Evolutionary conservation across 768 basidiomycete genomes (phyloP), one percentile per base, ranked within the genome.

Genomic region (Trametes cingulata): DNA sequence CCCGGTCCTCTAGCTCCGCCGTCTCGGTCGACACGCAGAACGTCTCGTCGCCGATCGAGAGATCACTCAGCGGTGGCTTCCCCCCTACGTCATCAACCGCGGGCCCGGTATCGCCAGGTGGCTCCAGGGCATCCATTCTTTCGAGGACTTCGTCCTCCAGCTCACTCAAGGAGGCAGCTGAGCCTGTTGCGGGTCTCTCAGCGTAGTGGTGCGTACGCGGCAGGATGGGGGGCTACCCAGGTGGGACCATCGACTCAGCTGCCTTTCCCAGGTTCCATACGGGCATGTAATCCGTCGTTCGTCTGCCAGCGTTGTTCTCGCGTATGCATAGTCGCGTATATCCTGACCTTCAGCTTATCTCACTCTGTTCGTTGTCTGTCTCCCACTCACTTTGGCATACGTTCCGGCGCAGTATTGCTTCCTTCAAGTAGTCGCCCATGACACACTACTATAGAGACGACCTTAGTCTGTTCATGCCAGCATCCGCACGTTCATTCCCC

Each of bases 1-100:
- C 77, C 35, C 77, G 84, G 27, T 83, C 84, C 1, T 79, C 81
- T 1, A 78, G 80, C 22, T 67, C 65, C 1, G 54, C 60, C 0
- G 61, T 55, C 2, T 54, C 61, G 15, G 42, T 60, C 40, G 49
- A 56, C 35, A 56, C 56, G 13, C 52, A 59, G 45, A 46, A 39
- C 29, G 15, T 49, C 10, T 20, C 55, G 3, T 55, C 59, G 8
- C 58, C 61, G 6, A 60, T 57, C 8, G 59, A 63, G 7, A 62
- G 39, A 39, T 36, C 61, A 15, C 45, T 57, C 19, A 64, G 61
- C 50, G 58, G 54, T 6, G 25, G 39, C 7, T 55, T 52, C 10
- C 58, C 46, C 1, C 54, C 58, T 6, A 49, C 43, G 19, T 48
- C 66, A 1, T 25, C 40, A 5, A 48, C 33, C 3, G 55, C 58